Conservation (phyloP, 129 eudicot species). For the Arctium lappa region DNA sequence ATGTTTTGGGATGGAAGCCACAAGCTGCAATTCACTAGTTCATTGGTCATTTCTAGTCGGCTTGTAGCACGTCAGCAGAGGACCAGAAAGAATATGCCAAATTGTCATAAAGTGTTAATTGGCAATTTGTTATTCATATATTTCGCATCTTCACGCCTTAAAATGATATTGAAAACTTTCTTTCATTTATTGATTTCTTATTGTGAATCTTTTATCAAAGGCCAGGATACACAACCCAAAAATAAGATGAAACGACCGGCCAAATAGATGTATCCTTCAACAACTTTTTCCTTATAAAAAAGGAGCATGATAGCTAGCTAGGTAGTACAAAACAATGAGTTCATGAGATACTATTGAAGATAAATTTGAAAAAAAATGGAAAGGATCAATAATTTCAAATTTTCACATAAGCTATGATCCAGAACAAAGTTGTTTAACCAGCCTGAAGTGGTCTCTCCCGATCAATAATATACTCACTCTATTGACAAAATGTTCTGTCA, state of each 20-base stretch:
- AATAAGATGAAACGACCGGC: not conserved
- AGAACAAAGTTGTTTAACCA: not conserved
- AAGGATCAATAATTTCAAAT: not conserved
- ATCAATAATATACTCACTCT: not conserved
- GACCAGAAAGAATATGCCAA: not conserved
- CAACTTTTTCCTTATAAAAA: not conserved
- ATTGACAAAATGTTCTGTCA: not conserved
- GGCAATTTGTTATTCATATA: not conserved
- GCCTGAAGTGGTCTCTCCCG: not conserved
- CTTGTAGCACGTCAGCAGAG: not conserved
- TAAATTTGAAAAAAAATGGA: not conserved
- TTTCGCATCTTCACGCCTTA: not conserved
- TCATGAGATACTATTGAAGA: not conserved
- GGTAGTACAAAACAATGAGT: too few relatives aligned
- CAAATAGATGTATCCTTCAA: not conserved
- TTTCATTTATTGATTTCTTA: not conserved
- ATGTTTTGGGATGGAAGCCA: not conserved
- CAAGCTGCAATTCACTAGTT: not conserved
- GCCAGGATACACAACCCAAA: not conserved
- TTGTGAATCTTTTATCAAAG: not conserved
- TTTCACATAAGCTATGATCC: not conserved
- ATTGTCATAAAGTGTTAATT: slow-evolving; percentile 1
- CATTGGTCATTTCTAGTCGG: slow-evolving; percentile 6
- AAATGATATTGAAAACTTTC: not conserved
- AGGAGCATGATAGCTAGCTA: not conserved